Percentiles rank a stretch among this genome's conserved stretches.
These are phyloP conservation scores for Leptodermis oblonga DNA, from an alignment of 257 asterid species.

Conservation along the genomic window DNA sequence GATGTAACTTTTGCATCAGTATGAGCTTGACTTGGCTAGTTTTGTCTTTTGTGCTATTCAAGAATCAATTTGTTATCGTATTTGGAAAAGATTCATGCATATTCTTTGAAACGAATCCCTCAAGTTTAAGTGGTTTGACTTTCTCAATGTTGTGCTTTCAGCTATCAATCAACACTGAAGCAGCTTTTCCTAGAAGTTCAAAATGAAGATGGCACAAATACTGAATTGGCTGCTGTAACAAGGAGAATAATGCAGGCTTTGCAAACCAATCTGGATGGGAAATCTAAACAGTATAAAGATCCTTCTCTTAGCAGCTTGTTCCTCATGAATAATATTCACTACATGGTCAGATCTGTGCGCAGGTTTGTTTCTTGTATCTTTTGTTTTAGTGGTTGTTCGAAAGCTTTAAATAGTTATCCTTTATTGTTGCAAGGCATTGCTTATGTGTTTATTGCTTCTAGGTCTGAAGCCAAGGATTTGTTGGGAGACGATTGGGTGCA, in stretches of 20 bases:
- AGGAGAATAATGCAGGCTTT: conserved; percentile 99
- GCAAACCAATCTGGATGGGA: conserved; percentile 95
- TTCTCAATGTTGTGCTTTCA: conserved; percentile 22
- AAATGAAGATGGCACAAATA: conserved; percentile 60
- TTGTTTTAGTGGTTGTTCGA: conserved; percentile 11
- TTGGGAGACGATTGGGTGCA: conserved; percentile 99
- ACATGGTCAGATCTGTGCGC: conserved; percentile 99
- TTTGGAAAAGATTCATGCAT: background rate
- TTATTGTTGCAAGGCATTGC: conserved; percentile 9
- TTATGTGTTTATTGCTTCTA: conserved; percentile 31
- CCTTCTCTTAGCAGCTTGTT: conserved; percentile 78
- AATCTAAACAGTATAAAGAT: conserved; percentile 95
- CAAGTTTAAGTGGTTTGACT: background rate
- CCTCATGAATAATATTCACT: conserved; percentile 96
- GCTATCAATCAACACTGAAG: conserved; percentile 94
- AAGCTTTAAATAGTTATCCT: conserved; percentile 3
- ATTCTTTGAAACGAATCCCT: background rate
- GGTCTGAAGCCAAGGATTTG: conserved; percentile 98
- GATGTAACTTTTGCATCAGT: background rate
- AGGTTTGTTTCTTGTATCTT: conserved; percentile 41
- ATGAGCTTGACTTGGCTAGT: background rate
- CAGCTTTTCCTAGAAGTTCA: conserved; percentile 90
- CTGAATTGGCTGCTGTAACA: conserved; percentile 93
- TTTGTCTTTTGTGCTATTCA: background rate
- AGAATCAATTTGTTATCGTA: background rate